Evolutionary conservation across 345 rosid species (phyloP), one percentile per base, ranked within the genome.

Genomic region (Cardamine resedifolia): DNA sequence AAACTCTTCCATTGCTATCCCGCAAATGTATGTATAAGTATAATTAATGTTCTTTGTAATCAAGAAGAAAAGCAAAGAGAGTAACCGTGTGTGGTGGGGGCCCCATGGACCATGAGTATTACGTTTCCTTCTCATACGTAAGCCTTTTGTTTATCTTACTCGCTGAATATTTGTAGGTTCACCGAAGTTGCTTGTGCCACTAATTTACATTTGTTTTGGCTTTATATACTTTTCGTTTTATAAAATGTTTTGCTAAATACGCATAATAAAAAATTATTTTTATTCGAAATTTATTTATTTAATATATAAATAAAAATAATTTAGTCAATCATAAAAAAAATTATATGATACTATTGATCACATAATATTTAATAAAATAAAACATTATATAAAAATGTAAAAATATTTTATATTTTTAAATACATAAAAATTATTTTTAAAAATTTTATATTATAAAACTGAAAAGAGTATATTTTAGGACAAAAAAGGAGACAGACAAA

Each of bases 71-170:
- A 51, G 73, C 20, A 58, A 74, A 74, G 73, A 30, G 62, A 67
- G 73, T 67, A 74, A 66, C 5, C 68, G 78, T 59, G 70, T 68
- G 57, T n/a, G 68, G 71, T 58, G 55, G 62, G 71, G 68, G 1
- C 58, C 9, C 23, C 33, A 73, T 36, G 72, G 48, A 18, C 21
- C 50, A 73, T 47, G 51, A 64, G 38, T 39, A 19, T 14, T 30
- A 73, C 51, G 66, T 74, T 48, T 39, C 53, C 10, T 59, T 10
- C 57, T 57, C 77, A 0, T 66, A 66, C 63, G 57, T 43, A 68
- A 60, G 78, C 64, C 58, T 59, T 30, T 69, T 50, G 4, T 38
- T 31, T 66, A 7, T 74, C 43, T 67, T n/a, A n/a, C n/a, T n/a
- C n/a, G n/a, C 34, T 59, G 38, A 30, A 48, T 24, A 3, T 49